Conservation (phyloP, 805 yeast genomes). For the Wickerhamiella nectarea region DNA sequence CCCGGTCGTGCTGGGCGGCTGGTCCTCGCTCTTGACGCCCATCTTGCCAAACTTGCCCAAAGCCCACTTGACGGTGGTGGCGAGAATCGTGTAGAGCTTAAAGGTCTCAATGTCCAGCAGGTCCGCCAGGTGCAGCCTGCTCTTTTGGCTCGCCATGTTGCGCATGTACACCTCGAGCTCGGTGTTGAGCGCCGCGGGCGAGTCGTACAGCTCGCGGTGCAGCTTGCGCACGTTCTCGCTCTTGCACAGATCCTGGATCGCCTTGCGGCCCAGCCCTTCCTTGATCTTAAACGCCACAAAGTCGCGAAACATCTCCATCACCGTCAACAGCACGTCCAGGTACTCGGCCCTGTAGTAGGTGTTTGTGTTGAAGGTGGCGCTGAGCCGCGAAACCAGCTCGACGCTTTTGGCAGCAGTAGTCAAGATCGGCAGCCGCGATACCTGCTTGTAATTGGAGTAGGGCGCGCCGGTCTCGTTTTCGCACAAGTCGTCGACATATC, state of each 20-base stretch:
- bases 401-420: constrained; percentile 36
- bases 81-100: constrained; percentile 38
- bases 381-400: constrained; percentile 34
- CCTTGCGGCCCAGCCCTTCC: constrained; percentile 9
- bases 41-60: not conserved
- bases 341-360: constrained; percentile 44
- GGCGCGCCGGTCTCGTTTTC: constrained; percentile 29
- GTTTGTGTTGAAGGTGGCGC: constrained; percentile 47
- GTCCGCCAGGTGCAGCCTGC: constrained; percentile 27
- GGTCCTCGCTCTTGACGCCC: not conserved
- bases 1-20: not conserved
- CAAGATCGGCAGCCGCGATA: constrained; percentile 25
- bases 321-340: constrained; percentile 26
- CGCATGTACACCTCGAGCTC: constrained; percentile 19
- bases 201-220: not conserved
- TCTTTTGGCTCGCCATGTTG: constrained; percentile 26
- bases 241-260: constrained; percentile 2
- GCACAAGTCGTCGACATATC: constrained; percentile 38
- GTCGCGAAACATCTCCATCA: constrained; percentile 16
- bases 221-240: not conserved
- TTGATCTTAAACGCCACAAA: constrained; percentile 13
- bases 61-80: constrained; percentile 41
- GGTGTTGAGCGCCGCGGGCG: constrained; percentile 5
- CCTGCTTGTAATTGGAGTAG: constrained; percentile 21
- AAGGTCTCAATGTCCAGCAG: constrained; percentile 40